Conservation (phyloP, 2,329 filamentous ascomycete species). For the Paraphaeosphaeria sporulosa region DNA sequence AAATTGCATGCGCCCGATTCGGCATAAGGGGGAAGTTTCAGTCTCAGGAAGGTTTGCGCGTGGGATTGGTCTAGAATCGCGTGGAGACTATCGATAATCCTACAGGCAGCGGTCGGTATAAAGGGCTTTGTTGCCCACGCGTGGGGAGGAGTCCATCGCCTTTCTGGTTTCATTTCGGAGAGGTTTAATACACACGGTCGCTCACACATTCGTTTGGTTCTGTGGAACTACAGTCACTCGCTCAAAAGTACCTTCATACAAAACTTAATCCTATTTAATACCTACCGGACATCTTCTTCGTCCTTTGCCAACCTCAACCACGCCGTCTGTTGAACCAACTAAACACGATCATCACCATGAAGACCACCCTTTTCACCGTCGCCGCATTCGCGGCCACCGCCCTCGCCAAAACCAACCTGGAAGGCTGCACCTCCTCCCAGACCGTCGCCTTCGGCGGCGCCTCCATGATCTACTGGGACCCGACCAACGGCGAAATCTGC, state of each 20-base stretch:
- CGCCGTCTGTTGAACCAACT: neutral
- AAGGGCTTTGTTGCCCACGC: neutral
- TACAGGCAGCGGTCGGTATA: neutral
- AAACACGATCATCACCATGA: constrained; percentile 19
- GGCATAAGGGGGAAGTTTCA: neutral
- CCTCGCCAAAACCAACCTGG: constrained; percentile 49
- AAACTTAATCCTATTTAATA: constrained; percentile 6
- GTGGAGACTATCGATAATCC: constrained; percentile 1
- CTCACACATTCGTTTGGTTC: neutral
- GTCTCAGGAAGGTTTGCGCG: neutral
- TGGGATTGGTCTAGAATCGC: constrained; percentile 1
- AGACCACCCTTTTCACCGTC: constrained; percentile 32
- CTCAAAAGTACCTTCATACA: neutral
- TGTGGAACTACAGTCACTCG: constrained; percentile 2
- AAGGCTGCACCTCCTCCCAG: constrained; percentile 54
- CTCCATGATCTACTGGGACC: constrained; percentile 66
- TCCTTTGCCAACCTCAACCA: neutral
- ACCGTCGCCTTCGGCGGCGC: constrained; percentile 57
- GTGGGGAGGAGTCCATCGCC: neutral
- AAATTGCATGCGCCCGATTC: neutral
- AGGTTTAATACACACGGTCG: neutral
- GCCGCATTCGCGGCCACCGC: constrained; percentile 39
- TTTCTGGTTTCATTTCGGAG: neutral
- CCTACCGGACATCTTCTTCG: constrained; percentile 3
- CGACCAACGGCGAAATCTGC: constrained; percentile 71